These are phyloP conservation scores for Fusarium setosum DNA, from an alignment of 2,329 filamentous ascomycete species.

Conservation along the genomic window DNA sequence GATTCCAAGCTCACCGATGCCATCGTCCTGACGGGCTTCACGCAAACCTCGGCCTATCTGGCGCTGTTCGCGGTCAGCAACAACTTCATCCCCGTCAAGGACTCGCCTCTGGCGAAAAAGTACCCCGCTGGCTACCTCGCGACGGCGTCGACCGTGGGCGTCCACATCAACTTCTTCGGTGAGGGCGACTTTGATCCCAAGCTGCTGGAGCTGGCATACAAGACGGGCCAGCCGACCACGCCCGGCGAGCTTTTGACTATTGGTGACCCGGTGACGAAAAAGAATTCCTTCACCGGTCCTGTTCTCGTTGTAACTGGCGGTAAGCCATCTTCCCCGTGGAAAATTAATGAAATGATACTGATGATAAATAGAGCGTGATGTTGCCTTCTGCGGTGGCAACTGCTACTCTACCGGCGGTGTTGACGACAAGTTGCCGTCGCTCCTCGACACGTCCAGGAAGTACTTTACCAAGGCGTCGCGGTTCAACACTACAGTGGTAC, in stretches of 20 bases:
- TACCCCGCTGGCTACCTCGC: constrained; percentile 66
- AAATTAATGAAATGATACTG: constrained; percentile 15
- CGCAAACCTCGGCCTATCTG: constrained; percentile 58
- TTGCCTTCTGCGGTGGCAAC: constrained; percentile 72
- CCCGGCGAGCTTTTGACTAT: constrained; percentile 70
- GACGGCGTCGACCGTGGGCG: constrained; percentile 55
- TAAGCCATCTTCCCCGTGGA: constrained; percentile 38
- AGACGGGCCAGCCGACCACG: constrained; percentile 66
- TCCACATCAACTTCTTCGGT: constrained; percentile 64
- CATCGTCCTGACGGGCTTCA: constrained; percentile 71
- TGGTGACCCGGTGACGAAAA: constrained; percentile 48
- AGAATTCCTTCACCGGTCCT: constrained; percentile 61
- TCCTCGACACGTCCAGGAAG: constrained; percentile 55
- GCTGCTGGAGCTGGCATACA: constrained; percentile 58
- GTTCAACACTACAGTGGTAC: constrained; percentile 66
- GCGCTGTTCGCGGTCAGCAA: constrained; percentile 56
- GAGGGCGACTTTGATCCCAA: constrained; percentile 66
- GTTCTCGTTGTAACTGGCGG: constrained; percentile 70
- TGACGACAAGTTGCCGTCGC: constrained; percentile 48
- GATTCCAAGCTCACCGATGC: constrained; percentile 67
- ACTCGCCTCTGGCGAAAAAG: constrained; percentile 40
- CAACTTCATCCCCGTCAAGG: constrained; percentile 59
- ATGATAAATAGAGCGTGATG: constrained; percentile 53
- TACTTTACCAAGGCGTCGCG: constrained; percentile 57
- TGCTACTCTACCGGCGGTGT: constrained; percentile 59